phyloP scores from a whole-genome alignment of 164 flowering plant genomes.

The Aristolochia contorta region DNA sequence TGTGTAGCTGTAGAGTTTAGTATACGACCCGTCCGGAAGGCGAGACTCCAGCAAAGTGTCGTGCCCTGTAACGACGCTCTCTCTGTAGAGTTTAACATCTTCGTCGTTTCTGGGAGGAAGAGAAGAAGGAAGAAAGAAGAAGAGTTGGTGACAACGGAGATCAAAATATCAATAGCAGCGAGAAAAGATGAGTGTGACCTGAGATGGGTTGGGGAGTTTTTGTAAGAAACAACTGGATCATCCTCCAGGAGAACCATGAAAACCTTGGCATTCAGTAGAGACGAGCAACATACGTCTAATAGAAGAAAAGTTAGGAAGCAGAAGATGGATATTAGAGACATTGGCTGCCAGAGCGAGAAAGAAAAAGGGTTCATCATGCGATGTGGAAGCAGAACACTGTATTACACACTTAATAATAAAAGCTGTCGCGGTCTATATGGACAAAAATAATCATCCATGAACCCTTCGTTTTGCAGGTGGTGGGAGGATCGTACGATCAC shows the following conservation, averaged over 20 bases:
- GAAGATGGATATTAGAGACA: conserved; percentile 8
- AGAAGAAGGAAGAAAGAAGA: neutral
- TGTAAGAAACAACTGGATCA: conserved; percentile 23
- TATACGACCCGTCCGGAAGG: conserved; percentile 23
- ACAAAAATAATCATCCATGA: too few species aligned
- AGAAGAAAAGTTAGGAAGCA: conserved; percentile 10
- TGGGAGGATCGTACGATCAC: neutral
- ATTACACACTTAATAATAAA: too few species aligned
- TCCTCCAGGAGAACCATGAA: conserved; percentile 40
- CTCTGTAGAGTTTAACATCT: conserved; percentile 22
- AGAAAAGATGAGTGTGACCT: conserved; percentile 12
- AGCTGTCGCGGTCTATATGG: too few species aligned
- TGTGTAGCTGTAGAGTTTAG: conserved; percentile 43
- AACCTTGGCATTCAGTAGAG: conserved; percentile 22
- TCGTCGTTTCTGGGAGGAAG: conserved; percentile 17
- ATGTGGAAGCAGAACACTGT: neutral
- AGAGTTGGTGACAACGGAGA: neutral
- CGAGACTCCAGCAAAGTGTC: conserved; percentile 33
- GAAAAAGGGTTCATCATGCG: neutral
- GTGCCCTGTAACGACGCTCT: conserved; percentile 22
- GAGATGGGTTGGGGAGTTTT: conserved; percentile 5
- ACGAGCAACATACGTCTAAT: conserved; percentile 5
- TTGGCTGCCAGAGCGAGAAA: neutral
- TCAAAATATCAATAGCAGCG: neutral
- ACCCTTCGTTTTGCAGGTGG: too few species aligned